Percentiles rank a stretch among this genome's conserved stretches.
phyloP scores from a whole-genome alignment of 768 basidiomycete species.

The Tephrocybe sp. region DNA sequence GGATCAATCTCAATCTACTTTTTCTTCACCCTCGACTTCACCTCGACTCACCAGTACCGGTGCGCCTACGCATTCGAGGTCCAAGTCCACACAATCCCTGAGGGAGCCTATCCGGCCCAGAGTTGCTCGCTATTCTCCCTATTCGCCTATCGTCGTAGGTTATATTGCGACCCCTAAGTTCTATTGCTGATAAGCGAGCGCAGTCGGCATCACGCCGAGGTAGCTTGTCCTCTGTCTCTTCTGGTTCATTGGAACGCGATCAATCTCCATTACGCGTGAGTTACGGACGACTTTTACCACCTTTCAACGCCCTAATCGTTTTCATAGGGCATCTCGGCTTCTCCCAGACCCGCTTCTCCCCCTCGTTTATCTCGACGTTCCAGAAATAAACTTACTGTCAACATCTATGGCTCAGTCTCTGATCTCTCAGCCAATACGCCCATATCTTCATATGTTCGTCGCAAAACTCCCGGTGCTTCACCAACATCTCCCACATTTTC shows the following conservation, averaged over 20 bases:
- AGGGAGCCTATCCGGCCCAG: conserved; percentile 38
- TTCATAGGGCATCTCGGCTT: conserved; percentile 32
- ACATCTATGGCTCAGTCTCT: conserved; percentile 44
- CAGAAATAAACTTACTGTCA: conserved; percentile 43
- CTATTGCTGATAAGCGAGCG: background rate
- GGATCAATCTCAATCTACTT: conserved; percentile 36
- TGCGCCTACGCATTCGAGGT: conserved; percentile 33
- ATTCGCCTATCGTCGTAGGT: conserved; percentile 41
- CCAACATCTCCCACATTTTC: conserved; percentile 67
- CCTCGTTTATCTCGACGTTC: conserved; percentile 41
- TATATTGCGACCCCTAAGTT: background rate
- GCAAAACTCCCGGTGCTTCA: conserved; percentile 73
- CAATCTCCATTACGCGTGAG: conserved; percentile 34
- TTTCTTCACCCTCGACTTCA: conserved; percentile 39
- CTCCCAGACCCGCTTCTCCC: conserved; percentile 38
- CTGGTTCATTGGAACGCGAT: conserved; percentile 36
- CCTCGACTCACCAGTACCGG: conserved; percentile 33
- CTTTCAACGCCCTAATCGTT: conserved; percentile 2
- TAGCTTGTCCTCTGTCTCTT: conserved; percentile 45
- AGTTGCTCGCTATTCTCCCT: conserved; percentile 46
- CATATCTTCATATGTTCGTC: conserved; percentile 77
- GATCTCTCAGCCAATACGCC: conserved; percentile 67
- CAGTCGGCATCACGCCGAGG: conserved; percentile 43
- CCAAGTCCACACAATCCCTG: conserved; percentile 42
- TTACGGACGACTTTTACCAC: background rate